These are phyloP conservation scores for Daldinia sp. DNA, from an alignment of 2,329 filamentous ascomycete species.

Conservation along the genomic window DNA sequence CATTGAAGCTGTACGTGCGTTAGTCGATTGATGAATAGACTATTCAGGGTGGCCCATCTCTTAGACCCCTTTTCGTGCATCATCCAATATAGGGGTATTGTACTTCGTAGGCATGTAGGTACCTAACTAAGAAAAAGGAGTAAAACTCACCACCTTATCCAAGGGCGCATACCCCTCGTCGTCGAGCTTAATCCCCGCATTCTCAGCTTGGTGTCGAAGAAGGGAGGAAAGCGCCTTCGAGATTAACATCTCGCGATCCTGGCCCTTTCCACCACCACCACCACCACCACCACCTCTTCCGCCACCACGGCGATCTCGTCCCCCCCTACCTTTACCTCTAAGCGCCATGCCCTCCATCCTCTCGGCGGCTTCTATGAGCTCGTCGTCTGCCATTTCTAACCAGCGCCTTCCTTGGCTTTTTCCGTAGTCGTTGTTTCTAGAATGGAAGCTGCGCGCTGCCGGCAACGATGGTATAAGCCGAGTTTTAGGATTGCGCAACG, in stretches of 20 bases:
- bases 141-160: constrained; percentile 63
- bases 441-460: neutral
- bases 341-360: constrained; percentile 19
- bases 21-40: neutral
- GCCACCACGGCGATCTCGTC: constrained; percentile 43
- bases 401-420: neutral
- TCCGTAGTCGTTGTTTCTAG: neutral
- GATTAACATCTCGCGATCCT: constrained; percentile 56
- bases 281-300: constrained; percentile 37
- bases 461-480: neutral
- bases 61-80: neutral
- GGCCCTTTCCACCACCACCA: constrained; percentile 46
- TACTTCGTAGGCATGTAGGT: neutral
- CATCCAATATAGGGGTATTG: neutral
- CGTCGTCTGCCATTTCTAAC: constrained; percentile 16
- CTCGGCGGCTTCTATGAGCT: constrained; percentile 21
- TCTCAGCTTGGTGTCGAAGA: constrained; percentile 64
- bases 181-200: constrained; percentile 65
- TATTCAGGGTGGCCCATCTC: neutral
- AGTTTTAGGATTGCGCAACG: neutral
- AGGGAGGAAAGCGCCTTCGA: constrained; percentile 64
- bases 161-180: constrained; percentile 66
- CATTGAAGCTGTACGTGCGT: constrained; percentile 56
- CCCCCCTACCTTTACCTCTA: constrained; percentile 34
- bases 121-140: neutral